Base-by-base conservation (phyloP, 2,329 filamentous ascomycete genomes). In the Cladophialophora carrionii region DNA sequence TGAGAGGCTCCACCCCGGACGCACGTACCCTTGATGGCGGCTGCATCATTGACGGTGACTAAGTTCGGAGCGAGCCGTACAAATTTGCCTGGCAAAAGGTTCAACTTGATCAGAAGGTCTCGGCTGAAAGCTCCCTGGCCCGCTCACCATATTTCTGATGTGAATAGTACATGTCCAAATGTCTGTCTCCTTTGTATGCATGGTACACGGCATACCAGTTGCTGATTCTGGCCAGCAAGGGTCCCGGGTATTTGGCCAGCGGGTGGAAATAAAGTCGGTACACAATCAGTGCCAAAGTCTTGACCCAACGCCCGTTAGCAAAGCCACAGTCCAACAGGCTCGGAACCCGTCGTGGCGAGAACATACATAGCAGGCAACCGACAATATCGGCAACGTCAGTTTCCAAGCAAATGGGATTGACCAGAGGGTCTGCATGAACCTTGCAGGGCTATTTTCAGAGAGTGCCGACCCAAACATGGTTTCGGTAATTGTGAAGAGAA, bases 161-260 rank as follows among this genome's bases (percentile, higher is more conserved):
- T 0, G 79, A 69, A 7, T 62, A 63, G 9, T 67, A 64, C 0
- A 73, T 56, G 2, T 73, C 62, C 3, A 73, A 54, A 64, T 74
- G 72, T 43, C 65, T 57, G 26, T 68, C 61, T 22, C 75, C 76
- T 31, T 56, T 62, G 29, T 57, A 62, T n/a, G 60, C 60, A 29
- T 66, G 65, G 37, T 60, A 64, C 12, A 61, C 57, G 20, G 53
- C 51, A 24, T 64, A 61, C 63, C 58, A 69, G 32, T 53, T 43
- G 22, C 55, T 64, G 54, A 67, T 64, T 49, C 54, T 65, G 41
- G 49, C 54, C 9, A 88, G 73, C 56, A 88, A 77, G 0, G 88
- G 88, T 1, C 87, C 88, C 1, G 87, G 88, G 69, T 88, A 88
- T 64, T 84, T 86, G 20, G 86, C 83, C 10, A 90, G 77, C 2